These are phyloP conservation scores for Monascus purpureus DNA, from an alignment of 495 filamentous ascomycete genomes.

Conservation along the genomic window DNA sequence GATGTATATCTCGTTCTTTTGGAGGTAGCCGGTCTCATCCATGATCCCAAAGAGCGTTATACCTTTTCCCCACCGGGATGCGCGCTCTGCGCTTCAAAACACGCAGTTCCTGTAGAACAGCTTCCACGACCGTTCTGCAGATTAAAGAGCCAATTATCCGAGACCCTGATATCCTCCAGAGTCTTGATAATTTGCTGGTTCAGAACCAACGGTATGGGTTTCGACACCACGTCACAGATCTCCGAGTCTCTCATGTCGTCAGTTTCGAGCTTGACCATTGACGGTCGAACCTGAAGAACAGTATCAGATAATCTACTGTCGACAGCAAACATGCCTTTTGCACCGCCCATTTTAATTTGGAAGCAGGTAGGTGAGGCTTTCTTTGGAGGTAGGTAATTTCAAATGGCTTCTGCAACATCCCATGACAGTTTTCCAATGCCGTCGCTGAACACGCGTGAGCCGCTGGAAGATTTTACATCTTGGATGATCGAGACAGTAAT, in stretches of 20 bases:
- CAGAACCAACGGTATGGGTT: constrained; percentile 52
- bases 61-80: constrained; percentile 53
- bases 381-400: constrained; percentile 9
- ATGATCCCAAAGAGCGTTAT: constrained; percentile 65
- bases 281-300: constrained; percentile 43
- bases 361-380: constrained; percentile 31
- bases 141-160: constrained; percentile 39
- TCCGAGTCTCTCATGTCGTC: constrained; percentile 42
- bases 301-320: constrained; percentile 42
- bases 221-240: constrained; percentile 55
- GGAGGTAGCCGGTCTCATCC: constrained; percentile 60
- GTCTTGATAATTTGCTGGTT: constrained; percentile 75
- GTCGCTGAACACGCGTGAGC: constrained; percentile 53
- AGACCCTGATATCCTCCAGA: constrained; percentile 55
- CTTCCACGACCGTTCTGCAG: constrained; percentile 51
- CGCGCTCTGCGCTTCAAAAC: constrained; percentile 62
- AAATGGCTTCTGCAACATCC: constrained; percentile 30
- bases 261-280: constrained; percentile 71
- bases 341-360: constrained; percentile 50
- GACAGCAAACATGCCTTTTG: constrained; percentile 60
- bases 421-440: constrained; percentile 61
- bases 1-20: constrained; percentile 30
- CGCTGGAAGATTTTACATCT: constrained; percentile 25
- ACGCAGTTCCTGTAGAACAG: constrained; percentile 49
- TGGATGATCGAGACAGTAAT: constrained; percentile 12